Base-by-base conservation (phyloP, 1,139 yeast genomes). In the Protomyces macrosporus region DNA sequence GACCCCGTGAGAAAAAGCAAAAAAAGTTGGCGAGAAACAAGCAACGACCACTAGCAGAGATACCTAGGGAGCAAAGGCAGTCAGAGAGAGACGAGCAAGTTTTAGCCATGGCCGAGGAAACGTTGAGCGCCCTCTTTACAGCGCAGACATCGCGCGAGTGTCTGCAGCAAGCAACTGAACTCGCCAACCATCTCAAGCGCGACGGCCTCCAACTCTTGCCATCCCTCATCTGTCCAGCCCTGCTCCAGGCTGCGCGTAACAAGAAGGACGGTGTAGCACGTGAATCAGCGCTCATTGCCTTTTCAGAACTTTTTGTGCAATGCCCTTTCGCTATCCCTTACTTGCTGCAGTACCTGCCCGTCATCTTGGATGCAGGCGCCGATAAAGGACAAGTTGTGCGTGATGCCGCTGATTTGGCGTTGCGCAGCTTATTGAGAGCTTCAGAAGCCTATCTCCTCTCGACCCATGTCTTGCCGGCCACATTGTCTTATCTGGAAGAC, bases 301-400 rank as follows among this genome's bases (percentile, higher is more conserved):
- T 55, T 53, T 48, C 53, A 30, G 60, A 51, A 30, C 33, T 60
- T 16, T 54, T 55, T 34, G 55, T 45, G 3, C 59, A 55, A n/a
- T 54, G 51, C 23, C 60, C 64, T 9, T 57, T 53, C 12, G 34
- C 63, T 3, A 60, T 54, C 35, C 63, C 63, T 12, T 54, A 53
- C 9, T 58, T 64, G 35, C 33, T 76, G 77, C 67, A 87, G 82
- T 65, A 84, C 80, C 64, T 63, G 30, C 63, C 63, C 4, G 53
- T 59, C 48, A 56, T 64, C 48, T 54, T 64, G 14, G 74, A 96
- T 84, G 74, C 80, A 79, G 67, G 84, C 65, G 84, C 93, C 60
- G 98, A 93, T 72, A 93, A 93, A 76, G 98, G 91, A 71, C 86
- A 84, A 73, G 83, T 86, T 64, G 95, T 91, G 55, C 84, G 85